Conservation (phyloP, 768 basidiomycete species). For the Psilocybe azurescens region DNA sequence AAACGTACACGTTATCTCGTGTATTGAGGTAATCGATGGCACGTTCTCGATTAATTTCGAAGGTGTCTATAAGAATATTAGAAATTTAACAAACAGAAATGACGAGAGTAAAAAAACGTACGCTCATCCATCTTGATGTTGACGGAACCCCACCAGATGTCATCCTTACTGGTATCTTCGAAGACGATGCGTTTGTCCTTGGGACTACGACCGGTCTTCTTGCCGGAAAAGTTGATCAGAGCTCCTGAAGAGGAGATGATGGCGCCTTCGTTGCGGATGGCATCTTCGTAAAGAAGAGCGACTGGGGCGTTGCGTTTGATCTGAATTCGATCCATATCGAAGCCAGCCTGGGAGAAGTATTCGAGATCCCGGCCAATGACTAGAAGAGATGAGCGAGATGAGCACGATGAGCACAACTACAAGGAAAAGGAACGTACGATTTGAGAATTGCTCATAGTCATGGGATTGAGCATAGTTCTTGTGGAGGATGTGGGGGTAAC, state of each 20-base stretch:
- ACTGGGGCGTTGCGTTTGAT: constrained; percentile 93
- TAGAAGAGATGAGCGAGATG: constrained; percentile 34
- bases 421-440: constrained; percentile 48
- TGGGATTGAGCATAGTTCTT: constrained; percentile 80
- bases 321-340: constrained; percentile 98
- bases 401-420: neutral
- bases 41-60: constrained; percentile 98
- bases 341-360: constrained; percentile 98
- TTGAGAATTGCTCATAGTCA: constrained; percentile 65
- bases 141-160: constrained; percentile 99
- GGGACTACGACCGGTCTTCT: constrained; percentile 97
- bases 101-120: constrained; percentile 40
- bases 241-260: constrained; percentile 96
- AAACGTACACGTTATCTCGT: constrained; percentile 97
- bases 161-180: constrained; percentile 95
- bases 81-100: constrained; percentile 1
- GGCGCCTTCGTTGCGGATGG: constrained; percentile 97
- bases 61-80: constrained; percentile 70
- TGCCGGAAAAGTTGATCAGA: constrained; percentile 99
- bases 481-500: constrained; percentile 89
- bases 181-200: constrained; percentile 99
- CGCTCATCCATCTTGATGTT: constrained; percentile 99
- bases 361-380: constrained; percentile 94
- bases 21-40: constrained; percentile 99
- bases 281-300: constrained; percentile 95